Evolutionary conservation across 1,284 basidiomycete genomes (phyloP), one percentile per base, ranked within the genome.

Genomic region (Ganoderma meredithae): DNA sequence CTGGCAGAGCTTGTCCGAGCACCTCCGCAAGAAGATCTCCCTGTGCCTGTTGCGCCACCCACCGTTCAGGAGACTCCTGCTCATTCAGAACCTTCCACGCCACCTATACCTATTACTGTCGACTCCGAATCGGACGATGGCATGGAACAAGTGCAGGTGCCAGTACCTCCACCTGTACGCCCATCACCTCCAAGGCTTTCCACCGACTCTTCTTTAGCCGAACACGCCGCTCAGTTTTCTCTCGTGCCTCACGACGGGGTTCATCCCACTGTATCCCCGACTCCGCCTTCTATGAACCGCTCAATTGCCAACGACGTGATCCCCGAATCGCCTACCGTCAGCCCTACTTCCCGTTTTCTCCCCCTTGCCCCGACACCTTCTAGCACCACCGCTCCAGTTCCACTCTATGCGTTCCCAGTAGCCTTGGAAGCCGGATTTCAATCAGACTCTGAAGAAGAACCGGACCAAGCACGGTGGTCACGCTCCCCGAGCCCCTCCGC

Each of bases 91-190:
- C 12, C 25, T 25, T 4, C 22, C 13, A 31, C 47, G 27, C 31
- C 19, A n/a, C 4, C 41, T 4, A 47, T 47, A 40, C 62, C 71
- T 1, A 65, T 60, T 6, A 36, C 39, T 2, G 47, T 70, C 19
- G 49, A 53, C 27, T 62, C 65, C 2, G 72, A 75, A 3, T 71
- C 70, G 3, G 73, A 74, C 19, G 68, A 73, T 2, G 75, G 74
- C 6, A 74, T 76, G 75, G 75, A 75, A 60, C 72, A 73, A 62
- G 70, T 74, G 19, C 63, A 43, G 79, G 81, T 52, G 77, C 78
- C 19, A 86, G 86, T 85, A 87, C 87, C 22, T 82, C 84, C 22
- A 82, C 86, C 4, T 81, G 83, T 31, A 83, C 85, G 25, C 83
- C 85, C 4, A 71, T 75, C 53, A 69, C 69, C 41, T 69, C 70